Evolutionary conservation across 139 green algal species (phyloP).

Genomic region (Chlamydomonas asymmetrica): DNA sequence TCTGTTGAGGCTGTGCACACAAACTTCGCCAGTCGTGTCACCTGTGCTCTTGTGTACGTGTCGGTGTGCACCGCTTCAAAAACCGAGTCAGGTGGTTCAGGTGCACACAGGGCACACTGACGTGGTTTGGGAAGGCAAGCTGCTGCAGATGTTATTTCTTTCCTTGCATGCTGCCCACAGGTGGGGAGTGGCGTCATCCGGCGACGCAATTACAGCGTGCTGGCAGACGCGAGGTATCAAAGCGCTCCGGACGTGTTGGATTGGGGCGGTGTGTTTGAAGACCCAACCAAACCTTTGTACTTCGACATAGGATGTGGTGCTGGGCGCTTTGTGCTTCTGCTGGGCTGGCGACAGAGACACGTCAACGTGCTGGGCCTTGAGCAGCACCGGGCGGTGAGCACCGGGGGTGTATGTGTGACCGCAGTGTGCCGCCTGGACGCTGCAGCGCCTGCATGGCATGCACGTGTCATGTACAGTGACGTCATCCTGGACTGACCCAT

Average conservation of each 20-base stretch:
- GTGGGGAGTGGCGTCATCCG: too few relatives aligned
- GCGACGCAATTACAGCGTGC: not conserved
- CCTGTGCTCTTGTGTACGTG: too few relatives aligned
- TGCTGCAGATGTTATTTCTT: not conserved
- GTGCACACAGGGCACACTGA: conserved; percentile 4
- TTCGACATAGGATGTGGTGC: conserved; percentile 76
- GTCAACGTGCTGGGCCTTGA: conserved; percentile 76
- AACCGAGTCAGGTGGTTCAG: too few relatives aligned
- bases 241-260: conserved; percentile 5
- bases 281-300: conserved; percentile 54
- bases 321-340: conserved; percentile 63
- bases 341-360: not conserved
- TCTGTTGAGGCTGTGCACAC: not conserved
- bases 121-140: not conserved
- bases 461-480: not conserved
- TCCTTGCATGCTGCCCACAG: too few relatives aligned
- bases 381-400: conserved; percentile 29
- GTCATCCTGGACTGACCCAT: not conserved
- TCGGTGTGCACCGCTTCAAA: too few relatives aligned
- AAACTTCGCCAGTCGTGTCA: not conserved
- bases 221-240: not conserved
- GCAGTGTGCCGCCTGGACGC: not conserved
- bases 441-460: not conserved
- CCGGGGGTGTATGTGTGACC: not conserved
- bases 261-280: conserved; percentile 55